Conservation (phyloP, 1,284 basidiomycete genomes). For the Moniliophthora roreri region DNA sequence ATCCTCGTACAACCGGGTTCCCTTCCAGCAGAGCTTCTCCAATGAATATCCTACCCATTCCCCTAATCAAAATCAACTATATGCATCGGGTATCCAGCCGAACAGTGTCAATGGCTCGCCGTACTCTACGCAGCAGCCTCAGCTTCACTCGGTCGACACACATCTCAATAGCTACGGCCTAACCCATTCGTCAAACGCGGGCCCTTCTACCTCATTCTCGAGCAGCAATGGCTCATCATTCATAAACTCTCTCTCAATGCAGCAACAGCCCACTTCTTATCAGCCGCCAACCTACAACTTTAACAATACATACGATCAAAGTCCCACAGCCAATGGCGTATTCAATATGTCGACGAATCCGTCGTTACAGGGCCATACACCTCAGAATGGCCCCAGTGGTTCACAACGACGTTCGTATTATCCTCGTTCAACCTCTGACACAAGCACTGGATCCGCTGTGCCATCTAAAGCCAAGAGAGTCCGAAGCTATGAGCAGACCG, state of each 20-base stretch:
- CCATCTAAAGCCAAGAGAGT: constrained; percentile 4
- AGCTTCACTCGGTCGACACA: not conserved
- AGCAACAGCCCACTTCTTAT: no score
- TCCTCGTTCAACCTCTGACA: not conserved
- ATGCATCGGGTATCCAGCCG: not conserved
- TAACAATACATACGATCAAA: no score
- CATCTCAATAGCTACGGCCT: not conserved
- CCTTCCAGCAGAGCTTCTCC: not conserved
- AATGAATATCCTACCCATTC: not conserved
- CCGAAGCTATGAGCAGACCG: constrained; percentile 31
- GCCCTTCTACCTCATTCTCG: no score
- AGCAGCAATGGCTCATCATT: no score
- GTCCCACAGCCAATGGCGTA: no score
- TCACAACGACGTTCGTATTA: not conserved
- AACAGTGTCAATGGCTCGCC: not conserved
- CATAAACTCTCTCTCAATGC: no score
- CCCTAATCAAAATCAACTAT: not conserved
- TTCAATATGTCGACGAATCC: no score
- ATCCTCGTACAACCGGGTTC: not conserved
- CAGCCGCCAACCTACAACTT: no score
- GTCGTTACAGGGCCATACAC: no score
- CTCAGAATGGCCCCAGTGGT: no score
- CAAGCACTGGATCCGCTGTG: not conserved
- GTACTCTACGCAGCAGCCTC: not conserved
- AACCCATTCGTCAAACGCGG: no score